Conservation (phyloP, 345 rosid genomes). For the Odontarrhena argentea region DNA sequence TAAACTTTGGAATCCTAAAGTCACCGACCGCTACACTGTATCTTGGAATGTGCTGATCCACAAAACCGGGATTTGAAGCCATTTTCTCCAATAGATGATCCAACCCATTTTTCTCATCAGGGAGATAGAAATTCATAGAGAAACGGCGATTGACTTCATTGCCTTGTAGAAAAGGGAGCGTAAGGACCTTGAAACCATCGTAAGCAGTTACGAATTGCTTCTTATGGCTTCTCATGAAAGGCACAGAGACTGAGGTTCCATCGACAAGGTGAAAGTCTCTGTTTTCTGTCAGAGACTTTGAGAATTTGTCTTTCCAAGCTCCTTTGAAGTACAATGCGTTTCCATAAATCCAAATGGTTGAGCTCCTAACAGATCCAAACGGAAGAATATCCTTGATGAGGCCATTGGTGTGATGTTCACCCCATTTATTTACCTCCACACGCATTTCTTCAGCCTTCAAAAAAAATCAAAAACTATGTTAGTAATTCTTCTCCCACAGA, state of each 20-base stretch:
- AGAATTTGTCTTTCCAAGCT: neutral
- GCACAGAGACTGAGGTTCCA: constrained; percentile 15
- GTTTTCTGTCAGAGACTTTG: neutral
- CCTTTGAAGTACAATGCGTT: constrained; percentile 32
- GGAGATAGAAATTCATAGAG: constrained; percentile 22
- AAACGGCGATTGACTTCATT: neutral
- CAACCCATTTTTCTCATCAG: constrained; percentile 7
- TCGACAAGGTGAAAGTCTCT: constrained; percentile 8
- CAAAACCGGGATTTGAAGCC: constrained; percentile 13
- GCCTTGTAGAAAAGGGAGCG: constrained; percentile 15
- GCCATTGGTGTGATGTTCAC: constrained; percentile 20
- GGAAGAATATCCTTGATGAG: constrained; percentile 26
- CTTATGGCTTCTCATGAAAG: constrained; percentile 3
- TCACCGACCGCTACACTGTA: neutral
- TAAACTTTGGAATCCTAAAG: constrained; percentile 25
- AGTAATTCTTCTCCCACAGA: too few species aligned
- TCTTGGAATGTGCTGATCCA: constrained; percentile 20
- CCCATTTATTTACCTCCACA: constrained; percentile 13
- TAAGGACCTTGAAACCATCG: constrained; percentile 26
- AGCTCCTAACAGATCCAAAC: neutral
- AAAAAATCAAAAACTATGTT: too few species aligned
- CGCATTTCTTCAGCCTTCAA: constrained; percentile 8
- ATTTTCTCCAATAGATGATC: constrained; percentile 10
- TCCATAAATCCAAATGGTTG: constrained; percentile 8
- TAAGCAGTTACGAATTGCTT: constrained; percentile 4